A percentile compares a stretch with the other conserved stretches of the same genome.
Evolutionary conservation across 768 basidiomycete genomes (phyloP).

Genomic region (Dioszegia hungarica): DNA sequence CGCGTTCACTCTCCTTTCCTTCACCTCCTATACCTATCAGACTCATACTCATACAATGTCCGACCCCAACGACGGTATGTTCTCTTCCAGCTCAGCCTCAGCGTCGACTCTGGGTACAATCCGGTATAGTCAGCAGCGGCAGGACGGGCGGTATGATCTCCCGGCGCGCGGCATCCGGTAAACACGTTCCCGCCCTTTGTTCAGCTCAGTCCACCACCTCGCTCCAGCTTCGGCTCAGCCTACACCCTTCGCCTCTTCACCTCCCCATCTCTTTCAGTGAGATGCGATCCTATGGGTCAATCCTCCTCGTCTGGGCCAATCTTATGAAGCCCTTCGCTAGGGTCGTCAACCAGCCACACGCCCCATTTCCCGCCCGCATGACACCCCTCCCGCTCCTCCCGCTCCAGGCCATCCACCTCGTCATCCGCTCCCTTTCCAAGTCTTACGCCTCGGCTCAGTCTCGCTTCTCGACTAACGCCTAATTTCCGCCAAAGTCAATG

Average conservation of each 20-base stretch:
- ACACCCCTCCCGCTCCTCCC: background rate
- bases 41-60: constrained; percentile 24
- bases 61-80: constrained; percentile 48
- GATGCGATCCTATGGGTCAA: too few relatives aligned
- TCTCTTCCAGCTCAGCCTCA: constrained; percentile 3
- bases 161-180: background rate
- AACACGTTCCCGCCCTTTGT: background rate
- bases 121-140: too few relatives aligned
- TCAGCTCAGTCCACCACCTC: background rate
- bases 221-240: background rate
- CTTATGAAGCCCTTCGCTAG: background rate
- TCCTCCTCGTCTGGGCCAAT: constrained; percentile 3
- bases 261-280: background rate
- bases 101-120: background rate
- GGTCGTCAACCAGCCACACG: background rate
- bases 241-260: background rate
- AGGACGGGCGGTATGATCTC: background rate
- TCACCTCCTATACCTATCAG: background rate
- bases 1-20: background rate
- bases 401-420: background rate
- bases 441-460: background rate
- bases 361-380: background rate
- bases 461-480: constrained; percentile 7
- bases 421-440: background rate
- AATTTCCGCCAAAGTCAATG: background rate